phyloP scores from a whole-genome alignment of 805 yeast genomes.

The Myxozyma lipomycoides region DNA sequence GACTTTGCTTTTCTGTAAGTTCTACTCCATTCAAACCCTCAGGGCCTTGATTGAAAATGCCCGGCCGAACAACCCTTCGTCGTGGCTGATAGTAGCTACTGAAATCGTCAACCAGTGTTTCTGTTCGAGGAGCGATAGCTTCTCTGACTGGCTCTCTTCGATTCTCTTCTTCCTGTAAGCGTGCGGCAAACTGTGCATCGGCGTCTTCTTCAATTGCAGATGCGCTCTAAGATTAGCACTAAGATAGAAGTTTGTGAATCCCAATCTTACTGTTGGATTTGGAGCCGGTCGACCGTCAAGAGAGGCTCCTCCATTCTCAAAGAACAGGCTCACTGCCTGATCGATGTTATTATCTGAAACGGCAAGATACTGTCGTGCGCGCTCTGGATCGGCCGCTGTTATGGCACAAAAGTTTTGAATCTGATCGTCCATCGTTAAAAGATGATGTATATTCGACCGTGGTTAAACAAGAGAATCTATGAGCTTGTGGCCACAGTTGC shows the following conservation, averaged over 20 bases:
- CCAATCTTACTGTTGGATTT: constrained; percentile 1
- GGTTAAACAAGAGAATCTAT: too few relatives aligned
- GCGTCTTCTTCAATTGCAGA: constrained; percentile 32
- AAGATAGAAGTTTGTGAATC: too few relatives aligned
- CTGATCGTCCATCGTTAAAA: constrained; percentile 40
- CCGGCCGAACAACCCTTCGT: constrained; percentile 22
- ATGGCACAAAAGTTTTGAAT: constrained; percentile 77
- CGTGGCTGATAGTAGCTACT: constrained; percentile 10
- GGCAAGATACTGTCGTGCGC: constrained; percentile 73
- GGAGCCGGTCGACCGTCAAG: constrained; percentile 17
- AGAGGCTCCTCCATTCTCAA: constrained; percentile 52
- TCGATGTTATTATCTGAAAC: constrained; percentile 76
- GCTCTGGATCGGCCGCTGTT: constrained; percentile 65
- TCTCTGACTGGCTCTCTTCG: constrained; percentile 54
- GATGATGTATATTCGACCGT: too few relatives aligned
- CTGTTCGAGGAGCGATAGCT: constrained; percentile 73
- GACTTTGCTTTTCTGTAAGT: constrained; percentile 47
- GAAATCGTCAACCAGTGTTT: constrained; percentile 57
- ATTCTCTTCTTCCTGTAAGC: constrained; percentile 34
- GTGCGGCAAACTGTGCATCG: constrained; percentile 30
- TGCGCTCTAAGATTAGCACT: too few relatives aligned
- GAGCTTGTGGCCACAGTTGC: too few relatives aligned
- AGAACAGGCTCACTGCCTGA: constrained; percentile 75
- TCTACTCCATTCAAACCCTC: not conserved
- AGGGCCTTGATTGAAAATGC: constrained; percentile 52